Evolutionary conservation across 257 asterid genomes (phyloP).

Genomic region (Nyctanthes arbortristis): DNA sequence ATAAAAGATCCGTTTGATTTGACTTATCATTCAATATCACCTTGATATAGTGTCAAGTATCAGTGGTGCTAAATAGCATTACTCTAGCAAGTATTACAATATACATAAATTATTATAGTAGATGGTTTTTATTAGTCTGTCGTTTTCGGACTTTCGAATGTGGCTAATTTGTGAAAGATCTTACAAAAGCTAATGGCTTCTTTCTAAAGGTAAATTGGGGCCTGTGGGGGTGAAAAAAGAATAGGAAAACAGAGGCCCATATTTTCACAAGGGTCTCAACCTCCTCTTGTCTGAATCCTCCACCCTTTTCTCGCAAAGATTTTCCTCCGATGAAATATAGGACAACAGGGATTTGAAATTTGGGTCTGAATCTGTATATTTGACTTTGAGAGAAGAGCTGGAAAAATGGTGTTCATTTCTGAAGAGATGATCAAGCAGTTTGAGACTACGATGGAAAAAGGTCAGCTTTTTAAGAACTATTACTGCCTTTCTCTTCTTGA

Average conservation of each 20-base stretch:
- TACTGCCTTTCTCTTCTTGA: conserved; percentile 11
- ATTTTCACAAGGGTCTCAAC: conserved; percentile 11
- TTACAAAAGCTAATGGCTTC: conserved; percentile 21
- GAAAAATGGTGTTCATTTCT: conserved; percentile 53
- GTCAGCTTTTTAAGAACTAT: conserved; percentile 36
- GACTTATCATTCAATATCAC: no score
- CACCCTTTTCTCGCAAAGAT: neutral
- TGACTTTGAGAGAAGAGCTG: conserved; percentile 26
- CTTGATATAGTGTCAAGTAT: no score
- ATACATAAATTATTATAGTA: no score
- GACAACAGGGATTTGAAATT: conserved; percentile 29
- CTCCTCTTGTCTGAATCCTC: conserved; percentile 8
- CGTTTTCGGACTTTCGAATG: conserved; percentile 8
- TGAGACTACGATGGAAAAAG: conserved; percentile 50
- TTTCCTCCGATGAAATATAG: conserved; percentile 19
- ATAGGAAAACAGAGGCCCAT: conserved; percentile 9
- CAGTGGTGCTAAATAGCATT: no score
- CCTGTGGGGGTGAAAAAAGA: neutral
- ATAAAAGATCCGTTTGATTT: no score
- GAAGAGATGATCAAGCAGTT: conserved; percentile 72
- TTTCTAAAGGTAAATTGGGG: conserved; percentile 10
- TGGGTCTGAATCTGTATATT: conserved; percentile 28
- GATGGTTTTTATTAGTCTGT: neutral
- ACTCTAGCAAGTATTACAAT: no score
- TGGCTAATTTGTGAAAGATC: conserved; percentile 23